A percentile compares a stretch with the other conserved stretches of the same genome.
Evolutionary conservation across 2,329 filamentous ascomycete genomes (phyloP).

Genomic region (Septoria linicola): DNA sequence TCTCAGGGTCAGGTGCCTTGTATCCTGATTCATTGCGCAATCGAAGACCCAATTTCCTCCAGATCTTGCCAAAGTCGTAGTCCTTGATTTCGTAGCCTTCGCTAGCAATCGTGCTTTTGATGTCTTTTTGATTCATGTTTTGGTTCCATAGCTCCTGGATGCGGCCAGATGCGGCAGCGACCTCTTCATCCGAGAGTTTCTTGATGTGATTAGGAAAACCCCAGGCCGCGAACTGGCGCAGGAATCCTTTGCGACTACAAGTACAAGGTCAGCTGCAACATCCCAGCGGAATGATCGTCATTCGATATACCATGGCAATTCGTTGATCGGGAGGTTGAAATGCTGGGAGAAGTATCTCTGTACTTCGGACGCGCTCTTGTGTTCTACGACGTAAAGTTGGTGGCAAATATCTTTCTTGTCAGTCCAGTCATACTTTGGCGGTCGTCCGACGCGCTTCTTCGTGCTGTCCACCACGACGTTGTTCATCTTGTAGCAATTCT

Average conservation of each 20-base stretch:
- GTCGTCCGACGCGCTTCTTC: constrained; percentile 12
- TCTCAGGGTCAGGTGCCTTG: constrained; percentile 32
- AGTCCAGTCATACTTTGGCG: constrained; percentile 60
- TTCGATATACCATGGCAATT: constrained; percentile 52
- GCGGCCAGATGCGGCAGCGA: constrained; percentile 64
- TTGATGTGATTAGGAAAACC: constrained; percentile 66
- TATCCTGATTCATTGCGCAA: constrained; percentile 28
- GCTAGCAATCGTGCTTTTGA: constrained; percentile 66
- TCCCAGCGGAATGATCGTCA: background rate
- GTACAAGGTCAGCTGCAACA: background rate
- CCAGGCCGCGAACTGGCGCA: constrained; percentile 56
- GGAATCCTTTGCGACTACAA: constrained; percentile 26
- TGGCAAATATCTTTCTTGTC: constrained; percentile 65
- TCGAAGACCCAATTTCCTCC: constrained; percentile 59
- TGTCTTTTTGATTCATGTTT: constrained; percentile 70
- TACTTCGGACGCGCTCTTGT: constrained; percentile 70
- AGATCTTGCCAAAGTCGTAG: constrained; percentile 44
- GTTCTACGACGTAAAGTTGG: constrained; percentile 74
- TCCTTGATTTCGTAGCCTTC: constrained; percentile 74
- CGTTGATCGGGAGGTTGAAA: constrained; percentile 47
- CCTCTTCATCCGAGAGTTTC: constrained; percentile 70
- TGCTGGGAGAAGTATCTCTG: constrained; percentile 64
- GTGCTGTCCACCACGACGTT: background rate
- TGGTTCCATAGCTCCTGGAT: constrained; percentile 75
- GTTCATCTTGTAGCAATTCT: constrained; percentile 1